These are phyloP conservation scores for Colletotrichum ledebouriae DNA, from an alignment of 2,329 filamentous ascomycete genomes.

Conservation along the genomic window DNA sequence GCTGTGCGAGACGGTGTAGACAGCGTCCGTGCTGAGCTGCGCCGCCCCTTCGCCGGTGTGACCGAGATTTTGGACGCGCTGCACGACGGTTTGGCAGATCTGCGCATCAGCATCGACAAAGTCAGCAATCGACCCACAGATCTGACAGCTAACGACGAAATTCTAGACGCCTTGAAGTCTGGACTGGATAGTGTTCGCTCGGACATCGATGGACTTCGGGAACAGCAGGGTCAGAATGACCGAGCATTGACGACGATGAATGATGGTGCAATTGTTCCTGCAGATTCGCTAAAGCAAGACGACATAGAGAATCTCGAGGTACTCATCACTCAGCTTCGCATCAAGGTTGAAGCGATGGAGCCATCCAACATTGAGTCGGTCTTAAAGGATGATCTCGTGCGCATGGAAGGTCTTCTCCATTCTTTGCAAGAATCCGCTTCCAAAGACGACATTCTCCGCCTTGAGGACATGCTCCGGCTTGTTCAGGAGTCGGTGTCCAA, in stretches of 20 bases:
- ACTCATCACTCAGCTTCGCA: conserved; percentile 83
- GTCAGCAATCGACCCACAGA: conserved; percentile 84
- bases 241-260: conserved; percentile 67
- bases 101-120: conserved; percentile 82
- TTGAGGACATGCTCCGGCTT: conserved; percentile 64
- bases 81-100: conserved; percentile 85
- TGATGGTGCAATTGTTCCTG: conserved; percentile 63
- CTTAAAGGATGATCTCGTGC: conserved; percentile 54
- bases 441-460: conserved; percentile 54
- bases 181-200: conserved; percentile 81
- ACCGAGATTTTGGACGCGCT: conserved; percentile 91
- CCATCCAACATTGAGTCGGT: conserved; percentile 49
- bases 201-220: conserved; percentile 85
- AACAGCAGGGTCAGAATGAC: conserved; percentile 59
- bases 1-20: conserved; percentile 80
- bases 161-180: conserved; percentile 87
- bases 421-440: conserved; percentile 56
- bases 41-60: conserved; percentile 76
- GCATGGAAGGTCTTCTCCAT: conserved; percentile 58
- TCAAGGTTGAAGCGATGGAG: conserved; percentile 86
- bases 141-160: conserved; percentile 88
- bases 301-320: conserved; percentile 90
- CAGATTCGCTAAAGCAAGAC: conserved; percentile 71
- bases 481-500: conserved; percentile 40
- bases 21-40: conserved; percentile 80